Percentiles rank a stretch among this genome's conserved stretches.
These are phyloP conservation scores for Colletotrichum sublineola DNA, from an alignment of 2,329 filamentous ascomycete genomes.

Conservation along the genomic window DNA sequence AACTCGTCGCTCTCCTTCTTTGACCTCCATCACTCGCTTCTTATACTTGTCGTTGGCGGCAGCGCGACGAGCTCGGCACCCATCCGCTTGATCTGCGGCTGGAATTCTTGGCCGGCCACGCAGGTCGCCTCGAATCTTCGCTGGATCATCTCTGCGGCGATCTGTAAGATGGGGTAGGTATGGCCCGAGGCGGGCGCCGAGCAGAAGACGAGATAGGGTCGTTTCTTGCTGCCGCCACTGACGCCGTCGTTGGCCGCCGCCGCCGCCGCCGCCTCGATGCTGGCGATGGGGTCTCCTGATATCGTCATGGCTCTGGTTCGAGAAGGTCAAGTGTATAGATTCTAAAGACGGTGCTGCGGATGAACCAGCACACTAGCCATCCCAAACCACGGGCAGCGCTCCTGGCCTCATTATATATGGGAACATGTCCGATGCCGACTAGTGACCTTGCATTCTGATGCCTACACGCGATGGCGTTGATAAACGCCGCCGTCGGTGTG, in stretches of 20 bases:
- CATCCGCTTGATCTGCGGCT: conserved; percentile 51
- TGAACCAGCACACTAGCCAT: not conserved
- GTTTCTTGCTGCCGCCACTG: conserved; percentile 39
- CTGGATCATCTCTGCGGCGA: conserved; percentile 54
- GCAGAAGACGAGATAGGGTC: conserved; percentile 49
- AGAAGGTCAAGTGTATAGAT: not conserved
- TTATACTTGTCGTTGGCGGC: conserved; percentile 48
- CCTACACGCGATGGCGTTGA: not conserved
- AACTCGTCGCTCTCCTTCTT: conserved; percentile 52
- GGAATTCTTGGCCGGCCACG: conserved; percentile 54
- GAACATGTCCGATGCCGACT: not conserved
- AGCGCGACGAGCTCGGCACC: conserved; percentile 54
- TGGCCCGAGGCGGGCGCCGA: conserved; percentile 50
- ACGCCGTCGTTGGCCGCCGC: conserved; percentile 17
- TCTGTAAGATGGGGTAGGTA: conserved; percentile 48
- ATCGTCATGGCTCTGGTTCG: conserved; percentile 15
- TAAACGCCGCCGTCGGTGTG: not conserved
- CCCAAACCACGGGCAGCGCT: not conserved
- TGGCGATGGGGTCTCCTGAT: conserved; percentile 6
- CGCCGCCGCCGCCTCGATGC: conserved; percentile 10
- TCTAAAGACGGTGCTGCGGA: not conserved
- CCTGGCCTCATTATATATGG: not conserved
- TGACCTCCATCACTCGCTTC: conserved; percentile 49
- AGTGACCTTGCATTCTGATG: not conserved
- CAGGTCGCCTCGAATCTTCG: conserved; percentile 59